phyloP scores from a whole-genome alignment of 495 filamentous ascomycete species.

The Aspergillus saccharolyticus region DNA sequence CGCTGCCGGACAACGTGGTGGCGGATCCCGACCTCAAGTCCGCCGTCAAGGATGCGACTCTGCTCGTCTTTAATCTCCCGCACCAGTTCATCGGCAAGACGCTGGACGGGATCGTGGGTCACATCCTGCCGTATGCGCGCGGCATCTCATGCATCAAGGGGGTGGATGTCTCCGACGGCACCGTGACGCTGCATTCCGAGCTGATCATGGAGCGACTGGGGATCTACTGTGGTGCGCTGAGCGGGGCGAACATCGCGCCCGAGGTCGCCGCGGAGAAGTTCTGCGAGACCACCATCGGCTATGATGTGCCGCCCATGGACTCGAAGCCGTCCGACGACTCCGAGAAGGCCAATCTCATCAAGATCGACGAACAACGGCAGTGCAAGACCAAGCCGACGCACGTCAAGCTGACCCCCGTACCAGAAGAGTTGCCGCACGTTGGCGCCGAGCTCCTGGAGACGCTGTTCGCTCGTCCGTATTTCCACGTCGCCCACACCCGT shows the following conservation, averaged over 20 bases:
- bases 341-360: slow-evolving; percentile 30
- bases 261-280: slow-evolving; percentile 85
- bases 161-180: slow-evolving; percentile 72
- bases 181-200: slow-evolving; percentile 74
- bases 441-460: slow-evolving; percentile 66
- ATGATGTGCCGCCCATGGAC: slow-evolving; percentile 63
- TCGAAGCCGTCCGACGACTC: slow-evolving; percentile 59
- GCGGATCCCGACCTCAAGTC: slow-evolving; percentile 74
- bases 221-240: slow-evolving; percentile 88
- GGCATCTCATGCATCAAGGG: slow-evolving; percentile 92
- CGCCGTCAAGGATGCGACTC: slow-evolving; percentile 66
- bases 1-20: slow-evolving; percentile 68
- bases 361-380: slow-evolving; percentile 16
- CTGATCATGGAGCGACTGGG: slow-evolving; percentile 72
- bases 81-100: slow-evolving; percentile 85
- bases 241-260: slow-evolving; percentile 83
- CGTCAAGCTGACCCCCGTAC: slow-evolving; percentile 58
- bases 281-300: slow-evolving; percentile 87
- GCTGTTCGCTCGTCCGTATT: slow-evolving; percentile 86
- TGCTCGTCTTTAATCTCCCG: slow-evolving; percentile 86
- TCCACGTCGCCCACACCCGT: slow-evolving; percentile 77
- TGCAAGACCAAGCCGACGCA: slow-evolving; percentile 14
- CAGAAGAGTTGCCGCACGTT: slow-evolving; percentile 65
- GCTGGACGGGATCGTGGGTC: slow-evolving; percentile 68
- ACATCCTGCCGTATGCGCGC: slow-evolving; percentile 76